phyloP scores from a whole-genome alignment of 768 basidiomycete species.

The Pleurotus pulmonarius region DNA sequence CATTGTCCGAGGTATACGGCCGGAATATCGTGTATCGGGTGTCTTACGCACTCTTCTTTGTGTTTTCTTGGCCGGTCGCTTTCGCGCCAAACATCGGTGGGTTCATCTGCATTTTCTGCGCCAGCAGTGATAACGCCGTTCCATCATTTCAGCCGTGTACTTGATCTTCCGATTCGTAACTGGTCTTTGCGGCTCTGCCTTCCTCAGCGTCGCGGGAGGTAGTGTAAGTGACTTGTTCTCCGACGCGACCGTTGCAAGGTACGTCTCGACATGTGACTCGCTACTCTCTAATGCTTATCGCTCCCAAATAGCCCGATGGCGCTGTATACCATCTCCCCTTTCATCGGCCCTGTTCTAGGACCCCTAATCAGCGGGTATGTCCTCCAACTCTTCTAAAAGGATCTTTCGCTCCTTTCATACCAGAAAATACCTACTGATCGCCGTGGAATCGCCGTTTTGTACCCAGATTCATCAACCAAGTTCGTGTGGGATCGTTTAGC shows the following conservation, averaged over 20 bases:
- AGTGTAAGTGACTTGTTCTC: constrained; percentile 54
- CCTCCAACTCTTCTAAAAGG: neutral
- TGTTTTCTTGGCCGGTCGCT: constrained; percentile 67
- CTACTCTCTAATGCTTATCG: neutral
- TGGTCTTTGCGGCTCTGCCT: constrained; percentile 53
- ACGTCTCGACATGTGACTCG: constrained; percentile 17
- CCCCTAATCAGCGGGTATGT: constrained; percentile 58
- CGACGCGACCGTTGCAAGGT: constrained; percentile 58
- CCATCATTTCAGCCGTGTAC: constrained; percentile 41
- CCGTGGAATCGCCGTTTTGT: neutral
- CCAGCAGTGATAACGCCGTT: too few relatives aligned
- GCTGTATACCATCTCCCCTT: constrained; percentile 52
- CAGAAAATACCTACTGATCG: too few relatives aligned
- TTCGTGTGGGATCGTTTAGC: constrained; percentile 12
- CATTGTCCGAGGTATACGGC: constrained; percentile 58
- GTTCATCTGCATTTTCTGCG: constrained; percentile 13
- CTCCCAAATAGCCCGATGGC: constrained; percentile 39
- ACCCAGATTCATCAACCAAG: constrained; percentile 65
- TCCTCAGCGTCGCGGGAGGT: constrained; percentile 55
- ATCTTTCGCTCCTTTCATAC: neutral
- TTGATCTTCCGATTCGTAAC: constrained; percentile 56
- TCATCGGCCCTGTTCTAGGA: constrained; percentile 48
- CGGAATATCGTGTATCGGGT: constrained; percentile 58
- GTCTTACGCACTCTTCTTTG: constrained; percentile 59
- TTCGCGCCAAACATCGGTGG: constrained; percentile 66